Evolutionary conservation across 768 basidiomycete genomes (phyloP).

Genomic region (Termitomyces sp.): DNA sequence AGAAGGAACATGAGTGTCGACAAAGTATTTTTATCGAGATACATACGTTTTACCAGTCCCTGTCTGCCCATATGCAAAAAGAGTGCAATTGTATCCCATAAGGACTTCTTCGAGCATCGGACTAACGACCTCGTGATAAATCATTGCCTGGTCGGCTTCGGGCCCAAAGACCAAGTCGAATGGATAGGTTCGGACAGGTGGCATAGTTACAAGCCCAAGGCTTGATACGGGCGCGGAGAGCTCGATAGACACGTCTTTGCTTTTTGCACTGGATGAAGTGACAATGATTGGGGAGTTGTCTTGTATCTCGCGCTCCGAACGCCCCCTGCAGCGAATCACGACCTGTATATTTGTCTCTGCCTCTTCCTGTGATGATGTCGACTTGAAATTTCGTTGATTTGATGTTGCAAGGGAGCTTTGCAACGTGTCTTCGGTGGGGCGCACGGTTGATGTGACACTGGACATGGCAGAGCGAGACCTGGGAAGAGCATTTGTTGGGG

Average conservation of each 20-base stretch:
- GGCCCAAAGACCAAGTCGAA: slow-evolving; percentile 97
- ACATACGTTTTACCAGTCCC: slow-evolving; percentile 98
- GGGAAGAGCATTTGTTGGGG: slow-evolving; percentile 23
- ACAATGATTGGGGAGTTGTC: slow-evolving; percentile 89
- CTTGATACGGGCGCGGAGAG: slow-evolving; percentile 65
- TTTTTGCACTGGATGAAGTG: slow-evolving; percentile 69
- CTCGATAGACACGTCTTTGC: slow-evolving; percentile 78
- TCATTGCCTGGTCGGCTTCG: slow-evolving; percentile 91
- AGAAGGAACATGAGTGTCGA: background rate
- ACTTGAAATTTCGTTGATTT: slow-evolving; percentile 14
- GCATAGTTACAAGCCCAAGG: slow-evolving; percentile 68
- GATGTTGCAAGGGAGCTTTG: slow-evolving; percentile 5
- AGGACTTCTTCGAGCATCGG: slow-evolving; percentile 95
- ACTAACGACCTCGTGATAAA: slow-evolving; percentile 91
- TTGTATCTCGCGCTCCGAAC: slow-evolving; percentile 81
- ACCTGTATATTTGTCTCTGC: slow-evolving; percentile 89
- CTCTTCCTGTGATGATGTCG: slow-evolving; percentile 31
- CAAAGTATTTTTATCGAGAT: background rate
- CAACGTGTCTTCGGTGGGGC: slow-evolving; percentile 18
- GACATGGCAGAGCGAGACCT: slow-evolving; percentile 49
- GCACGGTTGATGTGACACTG: slow-evolving; percentile 34
- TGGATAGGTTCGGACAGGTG: slow-evolving; percentile 82
- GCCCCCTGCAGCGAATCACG: slow-evolving; percentile 82
- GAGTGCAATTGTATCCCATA: slow-evolving; percentile 92
- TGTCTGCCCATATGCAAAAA: slow-evolving; percentile 98